Evolutionary conservation across 2,329 filamentous ascomycete genomes (phyloP), one percentile per base, ranked within the genome.

Genomic region (Diaporthe ampelina): DNA sequence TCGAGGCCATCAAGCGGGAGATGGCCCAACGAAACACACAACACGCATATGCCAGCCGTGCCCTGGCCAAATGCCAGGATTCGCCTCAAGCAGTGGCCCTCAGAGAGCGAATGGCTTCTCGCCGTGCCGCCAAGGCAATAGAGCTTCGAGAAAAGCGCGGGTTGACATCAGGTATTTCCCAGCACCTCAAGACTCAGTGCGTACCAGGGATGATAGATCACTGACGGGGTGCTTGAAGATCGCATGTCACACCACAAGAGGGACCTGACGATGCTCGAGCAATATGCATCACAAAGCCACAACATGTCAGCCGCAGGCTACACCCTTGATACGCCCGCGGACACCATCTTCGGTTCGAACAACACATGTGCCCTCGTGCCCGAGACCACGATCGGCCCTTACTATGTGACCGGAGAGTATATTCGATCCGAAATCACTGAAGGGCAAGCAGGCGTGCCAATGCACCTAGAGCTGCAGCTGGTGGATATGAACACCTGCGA

Each of bases 401-500:
- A 86, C 79, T 86, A 85, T 75, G 84, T 86, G 52, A 82, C 80
- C 71, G 85, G 85, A 52, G 85, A 86, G 75, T 79, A 83, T 8
- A 81, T 86, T 71, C 83, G 85, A 13, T 79, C 82, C 61, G 79
- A 87, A 69, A 78, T 87, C 29, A 81, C 79, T 43, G 86, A 87
- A 73, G 81, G 80, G 6, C 63, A 78, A 11, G 79, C 81, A 0
- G 86, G 86, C n/a, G 80, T 87, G 13, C 83, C 85, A 9, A 68
- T 85, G 65, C 81, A 83, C 76, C 77, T 87, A 15, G 85, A 87
- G 74, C 76, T 87, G 15, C 84, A 86, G 57, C 86, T 86, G 77
- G 82, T 87, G 70, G 85, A 87, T 75, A 81, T 86, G 72, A 83
- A 83, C 69, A 86, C 84, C 40, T 87, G 86, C 79, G 78, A 81